Percentiles rank a stretch among this genome's conserved stretches.
phyloP scores from a whole-genome alignment of 192 early-diverging fungal species.

The Piromyces finnis region DNA sequence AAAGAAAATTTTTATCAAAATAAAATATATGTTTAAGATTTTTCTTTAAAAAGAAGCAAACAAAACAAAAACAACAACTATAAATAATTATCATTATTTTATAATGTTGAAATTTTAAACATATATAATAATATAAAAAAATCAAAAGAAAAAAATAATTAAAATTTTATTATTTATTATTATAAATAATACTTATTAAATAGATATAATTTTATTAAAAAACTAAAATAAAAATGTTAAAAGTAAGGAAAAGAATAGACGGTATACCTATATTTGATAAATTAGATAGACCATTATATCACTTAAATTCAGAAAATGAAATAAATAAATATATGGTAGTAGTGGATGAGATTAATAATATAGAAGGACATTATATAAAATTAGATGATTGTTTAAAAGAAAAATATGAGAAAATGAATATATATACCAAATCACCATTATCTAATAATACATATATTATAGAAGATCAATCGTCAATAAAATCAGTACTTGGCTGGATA shows the following conservation, averaged over 20 bases:
- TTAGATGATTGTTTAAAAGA: neutral
- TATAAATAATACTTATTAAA: neutral
- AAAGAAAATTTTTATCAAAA: too few relatives aligned
- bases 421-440: neutral
- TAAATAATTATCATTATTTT: too few relatives aligned
- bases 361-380: neutral
- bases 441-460: neutral
- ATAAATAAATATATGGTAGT: neutral
- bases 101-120: too few relatives aligned
- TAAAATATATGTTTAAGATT: too few relatives aligned
- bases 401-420: neutral
- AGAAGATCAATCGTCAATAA: neutral
- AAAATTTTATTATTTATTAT: neutral
- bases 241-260: neutral
- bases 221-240: neutral
- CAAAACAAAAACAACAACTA: too few relatives aligned
- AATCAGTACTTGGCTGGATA: neutral
- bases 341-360: neutral
- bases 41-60: too few relatives aligned
- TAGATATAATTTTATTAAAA: too few relatives aligned
- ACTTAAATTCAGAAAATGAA: neutral
- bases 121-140: too few relatives aligned
- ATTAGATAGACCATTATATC: neutral
- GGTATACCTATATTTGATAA: neutral
- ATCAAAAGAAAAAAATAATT: neutral